A percentile compares a stretch with the other conserved stretches of the same genome.
These are phyloP conservation scores for Ophiostoma montium DNA, from an alignment of 2,329 filamentous ascomycete genomes.

Conservation along the genomic window DNA sequence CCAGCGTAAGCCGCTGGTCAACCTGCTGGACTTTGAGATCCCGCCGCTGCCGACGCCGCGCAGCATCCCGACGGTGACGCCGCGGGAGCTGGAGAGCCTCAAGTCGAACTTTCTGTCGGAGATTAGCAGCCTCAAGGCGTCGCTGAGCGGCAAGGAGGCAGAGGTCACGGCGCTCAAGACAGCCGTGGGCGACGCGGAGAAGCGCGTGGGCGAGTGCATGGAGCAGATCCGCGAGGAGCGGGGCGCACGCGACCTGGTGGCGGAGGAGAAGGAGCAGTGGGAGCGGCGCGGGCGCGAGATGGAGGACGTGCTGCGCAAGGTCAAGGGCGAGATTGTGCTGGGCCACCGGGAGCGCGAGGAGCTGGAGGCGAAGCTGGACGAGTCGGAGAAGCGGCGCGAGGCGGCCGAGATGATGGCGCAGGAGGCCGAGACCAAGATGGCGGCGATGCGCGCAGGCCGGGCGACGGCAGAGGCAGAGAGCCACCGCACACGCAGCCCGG, in stretches of 20 bases:
- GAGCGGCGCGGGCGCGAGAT: slow-evolving; percentile 76
- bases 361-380: slow-evolving; percentile 59
- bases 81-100: slow-evolving; percentile 79
- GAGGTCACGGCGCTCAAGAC: slow-evolving; percentile 79
- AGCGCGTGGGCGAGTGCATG: slow-evolving; percentile 73
- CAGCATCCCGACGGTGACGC: slow-evolving; percentile 79
- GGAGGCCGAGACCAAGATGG: slow-evolving; percentile 63
- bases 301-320: slow-evolving; percentile 63
- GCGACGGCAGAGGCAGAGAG: slow-evolving; percentile 18
- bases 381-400: slow-evolving; percentile 59
- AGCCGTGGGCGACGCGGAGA: slow-evolving; percentile 80
- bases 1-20: slow-evolving; percentile 39
- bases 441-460: slow-evolving; percentile 54
- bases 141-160: slow-evolving; percentile 81
- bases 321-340: slow-evolving; percentile 67
- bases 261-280: slow-evolving; percentile 67
- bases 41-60: slow-evolving; percentile 87
- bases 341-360: slow-evolving; percentile 71
- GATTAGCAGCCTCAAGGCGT: slow-evolving; percentile 87
- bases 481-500: slow-evolving; percentile 1
- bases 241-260: slow-evolving; percentile 53
- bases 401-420: slow-evolving; percentile 63
- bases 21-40: slow-evolving; percentile 79
- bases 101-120: slow-evolving; percentile 86
- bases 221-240: slow-evolving; percentile 72